A percentile compares a stretch with the other conserved stretches of the same genome.
phyloP scores from a whole-genome alignment of 1,284 basidiomycete genomes.

The Anthracocystis walkeri region DNA sequence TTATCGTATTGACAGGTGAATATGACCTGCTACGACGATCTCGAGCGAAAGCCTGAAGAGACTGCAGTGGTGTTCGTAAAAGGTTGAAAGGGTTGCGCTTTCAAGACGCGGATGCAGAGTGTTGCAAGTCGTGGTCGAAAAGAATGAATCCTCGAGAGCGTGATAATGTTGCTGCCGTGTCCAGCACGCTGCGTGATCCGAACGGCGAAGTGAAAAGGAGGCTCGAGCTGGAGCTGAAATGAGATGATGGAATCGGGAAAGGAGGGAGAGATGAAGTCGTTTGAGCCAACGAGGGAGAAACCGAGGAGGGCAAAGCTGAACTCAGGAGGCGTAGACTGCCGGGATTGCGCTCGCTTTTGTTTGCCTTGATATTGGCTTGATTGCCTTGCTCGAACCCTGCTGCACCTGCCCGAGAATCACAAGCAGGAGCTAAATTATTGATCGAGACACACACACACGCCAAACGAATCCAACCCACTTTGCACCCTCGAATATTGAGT shows the following conservation, averaged over 20 bases:
- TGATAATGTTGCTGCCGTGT: neutral
- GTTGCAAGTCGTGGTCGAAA: neutral
- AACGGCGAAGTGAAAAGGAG: neutral
- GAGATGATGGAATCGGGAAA: slow-evolving; percentile 3
- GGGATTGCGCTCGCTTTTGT: neutral
- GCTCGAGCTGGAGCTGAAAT: slow-evolving; percentile 3
- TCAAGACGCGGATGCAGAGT: neutral
- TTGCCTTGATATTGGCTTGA: neutral
- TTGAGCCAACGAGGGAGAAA: neutral
- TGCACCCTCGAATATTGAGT: neutral
- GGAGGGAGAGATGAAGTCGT: neutral
- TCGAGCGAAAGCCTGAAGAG: too few relatives aligned
- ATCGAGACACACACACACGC: slow-evolving; percentile 5
- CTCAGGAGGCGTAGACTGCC: neutral
- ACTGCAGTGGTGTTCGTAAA: too few relatives aligned
- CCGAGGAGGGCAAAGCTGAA: neutral
- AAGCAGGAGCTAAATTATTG: neutral
- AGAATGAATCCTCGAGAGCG: neutral
- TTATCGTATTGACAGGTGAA: too few relatives aligned
- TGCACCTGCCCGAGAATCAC: neutral
- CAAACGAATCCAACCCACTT: neutral
- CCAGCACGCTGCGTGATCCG: slow-evolving; percentile 3
- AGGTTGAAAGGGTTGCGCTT: neutral
- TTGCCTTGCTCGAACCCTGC: neutral
- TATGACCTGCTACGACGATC: too few relatives aligned